A percentile compares a stretch with the other conserved stretches of the same genome.
phyloP scores from a whole-genome alignment of 192 early-diverging fungal genomes.

The Rhizophagus prolifer region DNA sequence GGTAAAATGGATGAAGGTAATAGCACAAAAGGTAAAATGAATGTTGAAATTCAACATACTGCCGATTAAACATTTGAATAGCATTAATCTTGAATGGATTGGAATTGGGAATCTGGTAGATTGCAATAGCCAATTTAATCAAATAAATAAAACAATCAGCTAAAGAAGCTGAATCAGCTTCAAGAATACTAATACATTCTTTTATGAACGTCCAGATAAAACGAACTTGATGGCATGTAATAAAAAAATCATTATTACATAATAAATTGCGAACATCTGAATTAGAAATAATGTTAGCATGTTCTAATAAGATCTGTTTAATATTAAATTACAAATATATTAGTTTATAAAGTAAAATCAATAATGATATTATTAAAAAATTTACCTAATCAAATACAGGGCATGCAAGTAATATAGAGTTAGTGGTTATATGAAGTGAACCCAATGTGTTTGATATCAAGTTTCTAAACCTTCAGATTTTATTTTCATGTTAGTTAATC shows the following conservation, averaged over 20 bases:
- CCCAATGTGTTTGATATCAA: background rate
- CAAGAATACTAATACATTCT: background rate
- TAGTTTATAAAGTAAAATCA: too few relatives aligned
- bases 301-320: background rate
- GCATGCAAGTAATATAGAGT: background rate
- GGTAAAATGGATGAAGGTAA: background rate
- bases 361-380: background rate
- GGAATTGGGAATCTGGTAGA: background rate
- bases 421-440: background rate
- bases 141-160: background rate
- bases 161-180: background rate
- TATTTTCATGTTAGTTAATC: too few relatives aligned
- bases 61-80: background rate
- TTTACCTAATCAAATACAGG: background rate
- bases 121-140: background rate
- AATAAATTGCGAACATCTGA: background rate
- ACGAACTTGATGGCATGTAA: background rate
- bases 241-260: background rate
- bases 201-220: background rate
- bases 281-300: background rate
- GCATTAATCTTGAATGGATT: background rate
- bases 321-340: too few relatives aligned
- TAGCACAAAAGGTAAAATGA: background rate
- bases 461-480: background rate
- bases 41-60: background rate